These are phyloP conservation scores for Roridomyces roridus DNA, from an alignment of 768 basidiomycete genomes.

Conservation along the genomic window DNA sequence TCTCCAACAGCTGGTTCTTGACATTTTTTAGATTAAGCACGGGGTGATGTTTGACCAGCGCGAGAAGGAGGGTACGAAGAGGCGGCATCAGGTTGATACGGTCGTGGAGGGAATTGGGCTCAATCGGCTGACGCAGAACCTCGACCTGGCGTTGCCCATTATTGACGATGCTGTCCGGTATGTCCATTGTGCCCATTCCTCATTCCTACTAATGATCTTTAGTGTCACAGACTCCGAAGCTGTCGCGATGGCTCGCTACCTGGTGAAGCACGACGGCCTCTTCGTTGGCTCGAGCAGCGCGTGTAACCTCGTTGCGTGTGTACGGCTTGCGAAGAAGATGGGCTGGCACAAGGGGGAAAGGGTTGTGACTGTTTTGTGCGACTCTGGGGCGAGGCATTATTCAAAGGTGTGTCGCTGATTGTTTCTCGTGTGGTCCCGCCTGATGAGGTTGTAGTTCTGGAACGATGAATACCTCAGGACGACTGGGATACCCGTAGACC, in stretches of 20 bases:
- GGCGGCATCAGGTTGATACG: too few species aligned
- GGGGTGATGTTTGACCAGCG: too few species aligned
- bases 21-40: too few species aligned
- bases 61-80: too few species aligned
- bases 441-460: conserved; percentile 46
- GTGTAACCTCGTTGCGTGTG: conserved; percentile 92
- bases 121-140: conserved; percentile 91
- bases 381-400: conserved; percentile 91
- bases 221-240: conserved; percentile 95
- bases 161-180: conserved; percentile 92
- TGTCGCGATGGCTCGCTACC: conserved; percentile 93
- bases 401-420: conserved; percentile 72
- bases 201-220: conserved; percentile 9
- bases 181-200: neutral
- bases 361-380: conserved; percentile 89
- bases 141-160: conserved; percentile 81
- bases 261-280: conserved; percentile 89
- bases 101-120: conserved; percentile 60
- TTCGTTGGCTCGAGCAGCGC: conserved; percentile 97
- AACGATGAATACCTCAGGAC: conserved; percentile 59
- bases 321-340: conserved; percentile 76
- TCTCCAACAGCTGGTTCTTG: too few species aligned
- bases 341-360: conserved; percentile 72
- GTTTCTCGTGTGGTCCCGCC: conserved; percentile 2
- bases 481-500: conserved; percentile 50